Evolutionary conservation across 2,329 filamentous ascomycete genomes (phyloP).

Genomic region (Harringtonia aguacate): DNA sequence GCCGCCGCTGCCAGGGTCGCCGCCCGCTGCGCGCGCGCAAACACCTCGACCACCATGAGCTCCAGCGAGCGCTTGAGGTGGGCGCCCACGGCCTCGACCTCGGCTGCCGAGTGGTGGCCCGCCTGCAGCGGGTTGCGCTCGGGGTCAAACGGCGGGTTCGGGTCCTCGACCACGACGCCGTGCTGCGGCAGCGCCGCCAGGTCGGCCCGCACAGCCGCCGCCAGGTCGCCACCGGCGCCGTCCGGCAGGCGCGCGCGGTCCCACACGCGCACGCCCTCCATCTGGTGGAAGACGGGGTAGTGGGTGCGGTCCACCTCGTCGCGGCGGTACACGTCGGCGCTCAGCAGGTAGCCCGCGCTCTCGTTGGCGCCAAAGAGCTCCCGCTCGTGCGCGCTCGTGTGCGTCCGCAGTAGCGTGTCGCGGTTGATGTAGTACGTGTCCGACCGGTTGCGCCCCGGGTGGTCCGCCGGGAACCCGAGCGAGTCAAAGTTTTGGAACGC

Average conservation of each 20-base stretch:
- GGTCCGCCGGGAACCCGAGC: constrained; percentile 79
- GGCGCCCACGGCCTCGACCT: constrained; percentile 70
- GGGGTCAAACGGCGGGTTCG: constrained; percentile 65
- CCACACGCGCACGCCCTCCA: constrained; percentile 93
- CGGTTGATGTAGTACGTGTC: constrained; percentile 96
- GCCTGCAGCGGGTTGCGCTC: constrained; percentile 76
- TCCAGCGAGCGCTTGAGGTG: constrained; percentile 88
- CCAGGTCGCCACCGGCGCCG: constrained; percentile 47
- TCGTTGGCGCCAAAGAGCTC: constrained; percentile 65
- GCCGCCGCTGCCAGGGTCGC: constrained; percentile 35
- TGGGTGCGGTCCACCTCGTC: constrained; percentile 93
- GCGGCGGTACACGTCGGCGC: constrained; percentile 87
- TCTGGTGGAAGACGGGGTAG: constrained; percentile 97
- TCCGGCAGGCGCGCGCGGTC: constrained; percentile 43
- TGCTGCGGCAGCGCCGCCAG: constrained; percentile 63
- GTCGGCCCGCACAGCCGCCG: constrained; percentile 58
- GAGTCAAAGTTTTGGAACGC: constrained; percentile 91
- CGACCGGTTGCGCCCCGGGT: constrained; percentile 74
- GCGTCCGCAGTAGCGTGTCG: constrained; percentile 74
- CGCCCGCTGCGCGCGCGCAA: constrained; percentile 63
- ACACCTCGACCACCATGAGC: constrained; percentile 80
- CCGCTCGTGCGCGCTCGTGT: constrained; percentile 89
- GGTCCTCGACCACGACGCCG: constrained; percentile 68
- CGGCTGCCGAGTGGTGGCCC: constrained; percentile 57
- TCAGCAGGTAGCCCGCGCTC: constrained; percentile 72